phyloP scores from a whole-genome alignment of 805 yeast genomes.

The Saccharomyces eubayanus region DNA sequence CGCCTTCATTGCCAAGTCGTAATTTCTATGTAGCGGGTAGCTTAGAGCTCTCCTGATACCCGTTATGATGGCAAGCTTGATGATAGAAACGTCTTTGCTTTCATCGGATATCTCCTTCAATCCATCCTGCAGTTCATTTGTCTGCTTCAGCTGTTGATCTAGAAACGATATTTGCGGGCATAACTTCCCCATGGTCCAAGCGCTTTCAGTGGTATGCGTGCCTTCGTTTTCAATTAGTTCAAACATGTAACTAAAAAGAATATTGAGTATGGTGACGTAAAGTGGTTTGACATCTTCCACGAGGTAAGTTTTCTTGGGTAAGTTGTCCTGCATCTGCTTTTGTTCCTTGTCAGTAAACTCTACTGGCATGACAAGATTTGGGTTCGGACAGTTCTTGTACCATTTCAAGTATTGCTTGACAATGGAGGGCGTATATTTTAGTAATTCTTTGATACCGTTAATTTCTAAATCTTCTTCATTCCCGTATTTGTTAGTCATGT shows the following conservation, averaged over 20 bases:
- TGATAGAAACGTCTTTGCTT: slow-evolving; percentile 21
- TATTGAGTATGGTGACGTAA: slow-evolving; percentile 54
- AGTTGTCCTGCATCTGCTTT: slow-evolving; percentile 49
- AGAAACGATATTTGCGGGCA: slow-evolving; percentile 69
- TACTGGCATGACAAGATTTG: slow-evolving; percentile 34
- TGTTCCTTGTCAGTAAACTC: slow-evolving; percentile 55
- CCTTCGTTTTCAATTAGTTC: slow-evolving; percentile 69
- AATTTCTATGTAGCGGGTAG: slow-evolving; percentile 75
- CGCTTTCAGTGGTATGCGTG: slow-evolving; percentile 72
- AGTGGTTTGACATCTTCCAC: slow-evolving; percentile 48
- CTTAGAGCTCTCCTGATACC: slow-evolving; percentile 65
- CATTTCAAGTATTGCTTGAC: slow-evolving; percentile 39
- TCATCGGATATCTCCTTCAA: not conserved
- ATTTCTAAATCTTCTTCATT: slow-evolving; percentile 44
- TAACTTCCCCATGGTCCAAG: slow-evolving; percentile 88
- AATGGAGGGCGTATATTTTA: slow-evolving; percentile 47
- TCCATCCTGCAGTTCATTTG: slow-evolving; percentile 7
- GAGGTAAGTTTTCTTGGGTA: slow-evolving; percentile 58
- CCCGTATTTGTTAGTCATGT: slow-evolving; percentile 48
- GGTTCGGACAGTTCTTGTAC: slow-evolving; percentile 35
- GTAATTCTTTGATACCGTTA: slow-evolving; percentile 35
- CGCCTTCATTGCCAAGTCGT: slow-evolving; percentile 45
- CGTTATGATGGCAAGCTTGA: slow-evolving; percentile 51
- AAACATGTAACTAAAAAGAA: slow-evolving; percentile 66
- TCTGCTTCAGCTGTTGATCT: slow-evolving; percentile 47